Evolutionary conservation across 2,329 filamentous ascomycete species (phyloP).

Genomic region (Cryoendolithus antarcticus): DNA sequence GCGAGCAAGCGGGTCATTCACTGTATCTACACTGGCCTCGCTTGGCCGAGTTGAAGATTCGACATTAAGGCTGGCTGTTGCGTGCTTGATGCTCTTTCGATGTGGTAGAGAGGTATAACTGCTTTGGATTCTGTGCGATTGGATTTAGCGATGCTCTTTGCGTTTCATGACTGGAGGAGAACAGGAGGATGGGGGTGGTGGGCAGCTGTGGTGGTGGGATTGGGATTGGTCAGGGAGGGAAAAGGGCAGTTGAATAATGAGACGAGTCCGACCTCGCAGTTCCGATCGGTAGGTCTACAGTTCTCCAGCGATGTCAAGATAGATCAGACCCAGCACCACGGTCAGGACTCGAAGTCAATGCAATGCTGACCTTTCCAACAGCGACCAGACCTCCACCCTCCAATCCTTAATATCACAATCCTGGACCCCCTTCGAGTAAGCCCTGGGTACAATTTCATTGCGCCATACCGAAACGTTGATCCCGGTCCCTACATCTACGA

Average conservation of each 20-base stretch:
- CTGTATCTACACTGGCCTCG: too few species aligned
- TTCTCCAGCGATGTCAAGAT: neutral
- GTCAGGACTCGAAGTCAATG: neutral
- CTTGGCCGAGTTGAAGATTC: too few species aligned
- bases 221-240: constrained; percentile 1
- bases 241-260: constrained; percentile 19
- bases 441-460: constrained; percentile 40
- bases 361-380: constrained; percentile 12
- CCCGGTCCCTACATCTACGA: constrained; percentile 41
- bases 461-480: constrained; percentile 37
- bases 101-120: too few species aligned
- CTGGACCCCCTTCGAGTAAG: constrained; percentile 23
- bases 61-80: too few species aligned
- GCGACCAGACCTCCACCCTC: constrained; percentile 28
- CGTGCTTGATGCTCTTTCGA: too few species aligned
- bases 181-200: constrained; percentile 2
- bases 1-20: too few species aligned
- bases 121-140: too few species aligned
- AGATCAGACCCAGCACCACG: neutral
- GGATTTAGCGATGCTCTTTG: too few species aligned
- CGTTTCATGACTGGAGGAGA: neutral
- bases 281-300: constrained; percentile 21
- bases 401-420: constrained; percentile 22
- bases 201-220: neutral
- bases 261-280: constrained; percentile 24